Evolutionary conservation across 2,329 filamentous ascomycete species (phyloP).

Genomic region (Talaromyces sp.): DNA sequence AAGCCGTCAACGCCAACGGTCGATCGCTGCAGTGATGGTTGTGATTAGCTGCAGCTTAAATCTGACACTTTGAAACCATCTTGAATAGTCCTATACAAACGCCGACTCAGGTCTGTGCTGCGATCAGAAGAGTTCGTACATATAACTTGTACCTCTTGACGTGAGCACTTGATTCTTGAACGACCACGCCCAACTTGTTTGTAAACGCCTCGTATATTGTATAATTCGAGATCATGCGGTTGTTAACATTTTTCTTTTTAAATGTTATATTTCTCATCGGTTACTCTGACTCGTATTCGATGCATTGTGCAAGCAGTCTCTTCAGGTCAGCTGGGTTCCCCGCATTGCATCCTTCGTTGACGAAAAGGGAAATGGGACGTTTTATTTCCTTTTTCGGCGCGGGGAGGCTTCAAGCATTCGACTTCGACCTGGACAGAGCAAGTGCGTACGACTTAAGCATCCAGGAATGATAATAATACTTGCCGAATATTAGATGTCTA

Average conservation of each 20-base stretch:
- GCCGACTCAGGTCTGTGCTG: neutral
- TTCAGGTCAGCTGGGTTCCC: slow-evolving; percentile 5
- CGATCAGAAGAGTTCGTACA: neutral
- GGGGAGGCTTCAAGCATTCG: neutral
- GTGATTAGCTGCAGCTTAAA: slow-evolving; percentile 1
- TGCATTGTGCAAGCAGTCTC: slow-evolving; percentile 1
- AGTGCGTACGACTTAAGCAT: neutral
- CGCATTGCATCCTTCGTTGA: neutral
- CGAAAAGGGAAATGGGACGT: neutral
- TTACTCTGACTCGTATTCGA: neutral
- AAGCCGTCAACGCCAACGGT: neutral
- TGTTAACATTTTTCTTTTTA: too few relatives aligned
- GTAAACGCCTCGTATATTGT: neutral
- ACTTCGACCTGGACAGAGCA: too few relatives aligned
- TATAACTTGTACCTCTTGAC: neutral
- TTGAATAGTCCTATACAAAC: neutral
- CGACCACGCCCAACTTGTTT: neutral
- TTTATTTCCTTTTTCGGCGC: neutral
- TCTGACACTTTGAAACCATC: neutral
- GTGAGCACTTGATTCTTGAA: neutral
- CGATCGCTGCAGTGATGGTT: slow-evolving; percentile 3
- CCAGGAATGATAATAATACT: neutral
- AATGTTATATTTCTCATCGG: neutral
- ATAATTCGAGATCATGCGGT: neutral
- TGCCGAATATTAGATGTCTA: neutral